Percentiles rank a stretch among this genome's conserved stretches.
These are phyloP conservation scores for Ceratobasidium papillatum DNA, from an alignment of 1,284 basidiomycete genomes.

Conservation along the genomic window DNA sequence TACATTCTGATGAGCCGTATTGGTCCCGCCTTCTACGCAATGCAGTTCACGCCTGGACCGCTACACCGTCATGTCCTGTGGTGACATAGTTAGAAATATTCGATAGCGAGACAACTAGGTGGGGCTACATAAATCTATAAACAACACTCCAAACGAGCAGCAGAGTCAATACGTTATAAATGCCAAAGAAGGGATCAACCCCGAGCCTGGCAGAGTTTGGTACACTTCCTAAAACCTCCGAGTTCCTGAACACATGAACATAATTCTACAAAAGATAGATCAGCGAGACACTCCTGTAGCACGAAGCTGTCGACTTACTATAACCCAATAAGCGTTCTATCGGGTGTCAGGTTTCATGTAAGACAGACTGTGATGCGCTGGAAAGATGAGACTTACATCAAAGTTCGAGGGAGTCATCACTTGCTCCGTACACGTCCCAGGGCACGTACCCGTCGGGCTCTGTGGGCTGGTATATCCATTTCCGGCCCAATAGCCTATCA, in stretches of 20 bases:
- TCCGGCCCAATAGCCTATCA: slow-evolving; percentile 75
- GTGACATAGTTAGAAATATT: no score
- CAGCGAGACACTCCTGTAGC: neutral
- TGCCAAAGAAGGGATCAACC: neutral
- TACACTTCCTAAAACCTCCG: slow-evolving; percentile 12
- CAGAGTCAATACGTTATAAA: neutral
- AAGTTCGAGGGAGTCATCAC: slow-evolving; percentile 71
- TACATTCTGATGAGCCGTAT: no score
- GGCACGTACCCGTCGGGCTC: slow-evolving; percentile 67
- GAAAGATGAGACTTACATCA: slow-evolving; percentile 44
- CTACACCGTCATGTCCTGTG: no score
- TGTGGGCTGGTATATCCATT: slow-evolving; percentile 64
- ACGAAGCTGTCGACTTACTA: slow-evolving; percentile 4
- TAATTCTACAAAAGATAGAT: slow-evolving; percentile 8
- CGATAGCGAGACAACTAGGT: neutral
- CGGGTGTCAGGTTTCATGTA: neutral
- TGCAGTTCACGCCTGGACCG: no score
- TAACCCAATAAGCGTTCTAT: slow-evolving; percentile 24
- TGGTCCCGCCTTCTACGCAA: no score
- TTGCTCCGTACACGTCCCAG: slow-evolving; percentile 71
- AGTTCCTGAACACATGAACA: slow-evolving; percentile 28
- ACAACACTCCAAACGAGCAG: neutral
- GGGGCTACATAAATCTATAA: slow-evolving; percentile 1
- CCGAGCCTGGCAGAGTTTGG: neutral
- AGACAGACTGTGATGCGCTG: neutral